Conservation (phyloP, 768 basidiomycete species). For the Boletus vinaceobasis region DNA sequence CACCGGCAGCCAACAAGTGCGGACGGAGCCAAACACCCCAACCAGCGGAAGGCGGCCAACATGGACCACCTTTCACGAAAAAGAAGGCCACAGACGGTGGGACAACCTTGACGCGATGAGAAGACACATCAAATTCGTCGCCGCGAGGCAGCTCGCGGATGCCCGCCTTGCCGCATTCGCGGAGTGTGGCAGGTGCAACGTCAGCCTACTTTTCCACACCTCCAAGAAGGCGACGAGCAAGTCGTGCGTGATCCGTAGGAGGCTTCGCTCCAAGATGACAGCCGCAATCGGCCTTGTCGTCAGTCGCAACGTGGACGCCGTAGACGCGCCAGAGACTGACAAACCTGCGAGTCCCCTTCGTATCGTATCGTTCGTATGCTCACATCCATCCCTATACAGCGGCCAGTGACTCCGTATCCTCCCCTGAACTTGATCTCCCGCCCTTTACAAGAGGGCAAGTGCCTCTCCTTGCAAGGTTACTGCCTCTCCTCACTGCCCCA, state of each 20-base stretch:
- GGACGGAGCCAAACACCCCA: not conserved
- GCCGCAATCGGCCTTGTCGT: slow-evolving; percentile 21
- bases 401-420: not conserved
- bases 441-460: not conserved
- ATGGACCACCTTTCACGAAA: not conserved
- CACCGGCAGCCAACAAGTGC: not conserved
- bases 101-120: not conserved
- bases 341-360: not conserved
- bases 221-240: slow-evolving; percentile 27
- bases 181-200: slow-evolving; percentile 3
- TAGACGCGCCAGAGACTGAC: not conserved
- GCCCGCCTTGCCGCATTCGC: slow-evolving; percentile 5
- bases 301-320: slow-evolving; percentile 11
- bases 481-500: not conserved
- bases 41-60: not conserved
- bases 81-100: not conserved
- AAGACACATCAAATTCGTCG: not conserved
- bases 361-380: not conserved
- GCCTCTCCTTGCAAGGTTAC: slow-evolving; percentile 19
- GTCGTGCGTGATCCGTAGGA: slow-evolving; percentile 17
- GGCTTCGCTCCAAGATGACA: slow-evolving; percentile 21
- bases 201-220: slow-evolving; percentile 19
- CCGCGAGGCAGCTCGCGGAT: slow-evolving; percentile 3
- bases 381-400: not conserved
- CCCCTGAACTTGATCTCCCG: slow-evolving; percentile 1